phyloP scores from a whole-genome alignment of 148 eudicot species.

The Spergularia marina region DNA sequence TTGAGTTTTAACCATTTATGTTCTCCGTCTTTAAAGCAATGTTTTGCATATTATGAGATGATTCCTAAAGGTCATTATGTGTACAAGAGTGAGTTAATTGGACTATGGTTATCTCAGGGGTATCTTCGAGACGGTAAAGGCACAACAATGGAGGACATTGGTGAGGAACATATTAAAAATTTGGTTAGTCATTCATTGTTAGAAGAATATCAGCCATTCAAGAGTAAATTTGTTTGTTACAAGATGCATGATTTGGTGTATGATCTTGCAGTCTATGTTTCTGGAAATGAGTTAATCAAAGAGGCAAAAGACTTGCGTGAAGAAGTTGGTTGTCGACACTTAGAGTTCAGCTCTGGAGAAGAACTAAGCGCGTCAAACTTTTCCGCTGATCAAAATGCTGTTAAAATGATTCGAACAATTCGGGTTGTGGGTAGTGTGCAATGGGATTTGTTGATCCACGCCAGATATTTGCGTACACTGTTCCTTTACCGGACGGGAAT shows the following conservation, averaged over 20 bases:
- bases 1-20: constrained; percentile 19
- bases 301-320: too few relatives aligned
- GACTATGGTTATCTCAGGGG: constrained; percentile 23
- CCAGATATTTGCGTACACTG: constrained; percentile 13
- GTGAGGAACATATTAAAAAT: not conserved
- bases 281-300: not conserved
- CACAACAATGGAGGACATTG: not conserved
- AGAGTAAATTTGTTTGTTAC: too few relatives aligned
- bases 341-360: not conserved
- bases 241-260: constrained; percentile 19
- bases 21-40: constrained; percentile 10
- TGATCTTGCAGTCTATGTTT: constrained; percentile 21
- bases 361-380: too few relatives aligned
- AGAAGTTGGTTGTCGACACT: not conserved
- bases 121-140: not conserved
- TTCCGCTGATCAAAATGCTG: not conserved
- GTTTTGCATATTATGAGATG: constrained; percentile 21
- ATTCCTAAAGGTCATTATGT: constrained; percentile 13
- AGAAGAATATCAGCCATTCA: not conserved
- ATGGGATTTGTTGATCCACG: not conserved
- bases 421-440: not conserved
- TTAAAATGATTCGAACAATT: constrained; percentile 1
- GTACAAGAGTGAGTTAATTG: not conserved
- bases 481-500: not conserved
- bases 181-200: constrained; percentile 23